phyloP scores from a whole-genome alignment of 305 asterid species.

The Fraxinus nigra region DNA sequence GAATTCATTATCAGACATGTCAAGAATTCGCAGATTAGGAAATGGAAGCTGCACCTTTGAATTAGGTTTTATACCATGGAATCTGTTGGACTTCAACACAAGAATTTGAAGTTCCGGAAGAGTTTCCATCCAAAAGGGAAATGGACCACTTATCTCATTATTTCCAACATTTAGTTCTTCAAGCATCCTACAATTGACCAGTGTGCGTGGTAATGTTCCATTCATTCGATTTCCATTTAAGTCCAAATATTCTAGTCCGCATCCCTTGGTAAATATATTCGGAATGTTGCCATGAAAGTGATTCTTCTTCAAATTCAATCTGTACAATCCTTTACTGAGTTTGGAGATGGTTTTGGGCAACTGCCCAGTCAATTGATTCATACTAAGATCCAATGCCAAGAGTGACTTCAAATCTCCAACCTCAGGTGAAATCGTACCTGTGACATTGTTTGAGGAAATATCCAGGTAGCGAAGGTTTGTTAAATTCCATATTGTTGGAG shows the following conservation, averaged over 20 bases:
- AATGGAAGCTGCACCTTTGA: not conserved
- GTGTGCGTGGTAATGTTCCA: slow-evolving; percentile 18
- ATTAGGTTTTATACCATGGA: not conserved
- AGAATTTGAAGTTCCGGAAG: slow-evolving; percentile 19
- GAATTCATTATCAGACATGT: slow-evolving; percentile 24
- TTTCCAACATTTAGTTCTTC: slow-evolving; percentile 14
- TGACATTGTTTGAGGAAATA: slow-evolving; percentile 2
- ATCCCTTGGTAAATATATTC: not conserved
- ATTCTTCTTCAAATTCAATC: slow-evolving; percentile 19
- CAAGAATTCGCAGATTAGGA: slow-evolving; percentile 26
- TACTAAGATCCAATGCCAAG: not conserved
- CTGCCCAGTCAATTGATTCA: slow-evolving; percentile 38
- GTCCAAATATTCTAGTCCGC: not conserved
- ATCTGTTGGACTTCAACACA: slow-evolving; percentile 5
- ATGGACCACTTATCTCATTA: slow-evolving; percentile 1
- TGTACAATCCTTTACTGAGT: slow-evolving; percentile 22
- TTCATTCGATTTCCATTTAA: slow-evolving; percentile 15
- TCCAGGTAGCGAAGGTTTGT: rapidly evolving
- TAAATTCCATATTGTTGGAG: not conserved
- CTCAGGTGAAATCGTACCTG: not conserved
- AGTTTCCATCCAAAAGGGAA: slow-evolving; percentile 23
- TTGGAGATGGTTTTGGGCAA: slow-evolving; percentile 45
- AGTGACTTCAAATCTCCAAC: not conserved
- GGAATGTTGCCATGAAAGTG: not conserved
- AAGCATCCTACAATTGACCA: slow-evolving; percentile 3